phyloP scores from a whole-genome alignment of 768 basidiomycete species.

The Melanogaster broomeanus region DNA sequence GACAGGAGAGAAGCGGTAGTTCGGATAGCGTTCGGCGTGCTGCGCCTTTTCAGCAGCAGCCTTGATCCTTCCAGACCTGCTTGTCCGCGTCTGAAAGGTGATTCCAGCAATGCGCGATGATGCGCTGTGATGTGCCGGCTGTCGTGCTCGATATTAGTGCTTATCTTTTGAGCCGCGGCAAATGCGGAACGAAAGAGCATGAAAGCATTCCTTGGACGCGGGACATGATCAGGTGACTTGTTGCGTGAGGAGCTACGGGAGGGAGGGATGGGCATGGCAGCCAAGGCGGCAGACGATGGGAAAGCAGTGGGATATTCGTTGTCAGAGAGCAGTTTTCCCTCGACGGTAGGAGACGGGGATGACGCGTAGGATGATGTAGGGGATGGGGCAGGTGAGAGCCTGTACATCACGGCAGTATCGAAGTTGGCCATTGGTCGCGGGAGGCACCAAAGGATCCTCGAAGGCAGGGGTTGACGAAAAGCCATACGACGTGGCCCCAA shows the following conservation, averaged over 20 bases:
- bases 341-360: constrained; percentile 10
- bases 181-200: constrained; percentile 67
- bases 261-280: constrained; percentile 31
- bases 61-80: constrained; percentile 47
- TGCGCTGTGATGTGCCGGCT: constrained; percentile 60
- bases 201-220: constrained; percentile 44
- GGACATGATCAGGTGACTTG: constrained; percentile 42
- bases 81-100: constrained; percentile 51
- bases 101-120: constrained; percentile 58
- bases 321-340: neutral
- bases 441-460: constrained; percentile 15
- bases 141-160: constrained; percentile 51
- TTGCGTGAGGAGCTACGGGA: constrained; percentile 30
- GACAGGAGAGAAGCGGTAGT: constrained; percentile 55
- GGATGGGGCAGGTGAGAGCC: constrained; percentile 5
- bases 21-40: constrained; percentile 50
- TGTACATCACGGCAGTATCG: constrained; percentile 13
- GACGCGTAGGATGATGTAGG: constrained; percentile 8
- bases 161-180: constrained; percentile 51
- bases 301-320: constrained; percentile 2
- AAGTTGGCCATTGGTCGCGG: constrained; percentile 27
- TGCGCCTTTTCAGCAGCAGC: constrained; percentile 53
- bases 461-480: constrained; percentile 5
- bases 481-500: constrained; percentile 9
- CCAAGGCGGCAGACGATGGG: constrained; percentile 22